Evolutionary conservation across 2,329 filamentous ascomycete species (phyloP), one percentile per base, ranked within the genome.

Genomic region (Myriosclerotinia duriaeana): DNA sequence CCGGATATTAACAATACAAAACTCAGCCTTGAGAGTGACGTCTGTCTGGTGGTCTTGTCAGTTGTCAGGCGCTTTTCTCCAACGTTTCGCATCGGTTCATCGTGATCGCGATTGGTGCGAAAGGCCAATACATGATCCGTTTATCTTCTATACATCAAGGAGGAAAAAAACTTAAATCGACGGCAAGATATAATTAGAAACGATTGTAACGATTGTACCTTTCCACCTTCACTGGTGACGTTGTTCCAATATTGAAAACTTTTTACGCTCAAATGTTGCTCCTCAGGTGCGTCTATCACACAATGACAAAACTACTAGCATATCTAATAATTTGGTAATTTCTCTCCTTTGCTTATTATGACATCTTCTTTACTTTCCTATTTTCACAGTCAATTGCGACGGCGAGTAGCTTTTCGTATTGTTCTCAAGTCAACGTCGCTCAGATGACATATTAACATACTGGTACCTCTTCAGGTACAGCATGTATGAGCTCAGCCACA

Each of bases 181-280:
- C 50, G 26, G 15, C 26, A 30, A 53, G 50, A 9, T 56, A 56
- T 58, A 58, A 20, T 58, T 20, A 58, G 38, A n/a, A 58, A 30
- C 5, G 9, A n/a, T 46, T 46, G n/a, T n/a, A n/a, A 8, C 20
- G 8, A 11, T 12, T 2, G 7, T 5, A 20, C 7, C 17, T 42
- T 5, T 6, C 14, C 15, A 26, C 11, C 14, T 56, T n/a, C 6
- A 52, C 11, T 34, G 30, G 22, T 42, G 38, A 42, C 17, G 9
- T 38, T 44, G 20, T 58, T 44, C 22, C 9, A 44, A 1, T 20
- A n/a, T 30, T 44, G 40, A 14, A 14, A 58, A 44, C 38, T 20
- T 15, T 15, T 26, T 30, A 20, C 4, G 15, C 42, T 20, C 54
- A 15, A 55, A 50, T 11, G 34, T 22, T 30, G 22, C 15, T 11